Percentiles rank a stretch among this genome's conserved stretches.
These are phyloP conservation scores for Ambrosia hybrid DNA, from an alignment of 140 eudicot genomes.

Conservation along the genomic window DNA sequence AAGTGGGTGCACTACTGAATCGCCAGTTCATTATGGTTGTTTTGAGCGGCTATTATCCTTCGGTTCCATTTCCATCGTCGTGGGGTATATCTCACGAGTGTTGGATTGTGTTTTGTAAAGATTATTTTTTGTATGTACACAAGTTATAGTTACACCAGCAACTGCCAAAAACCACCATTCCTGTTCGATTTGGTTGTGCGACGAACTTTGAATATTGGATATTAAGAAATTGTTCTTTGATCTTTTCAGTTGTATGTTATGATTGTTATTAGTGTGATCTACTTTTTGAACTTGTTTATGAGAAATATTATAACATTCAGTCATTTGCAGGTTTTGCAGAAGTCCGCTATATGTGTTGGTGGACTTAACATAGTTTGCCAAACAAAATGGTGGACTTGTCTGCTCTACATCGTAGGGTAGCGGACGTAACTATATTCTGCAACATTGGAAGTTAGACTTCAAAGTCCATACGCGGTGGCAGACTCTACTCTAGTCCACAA, in stretches of 20 bases:
- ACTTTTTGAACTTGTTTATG: background rate
- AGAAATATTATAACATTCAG: background rate
- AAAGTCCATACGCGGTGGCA: no score
- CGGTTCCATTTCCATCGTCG: background rate
- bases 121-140: slow-evolving; percentile 5
- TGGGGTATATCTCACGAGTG: background rate
- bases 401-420: no score
- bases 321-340: no score
- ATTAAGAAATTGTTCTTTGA: background rate
- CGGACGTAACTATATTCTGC: no score
- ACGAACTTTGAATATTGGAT: background rate
- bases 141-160: background rate
- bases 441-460: no score
- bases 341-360: no score
- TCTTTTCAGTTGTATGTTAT: background rate
- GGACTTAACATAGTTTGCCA: no score
- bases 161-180: slow-evolving; percentile 4
- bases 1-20: background rate
- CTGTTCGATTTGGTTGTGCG: background rate
- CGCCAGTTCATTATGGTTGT: background rate
- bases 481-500: no score
- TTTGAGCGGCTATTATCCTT: background rate
- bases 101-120: slow-evolving; percentile 13
- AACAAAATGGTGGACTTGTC: no score
- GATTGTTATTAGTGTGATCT: background rate